Base-by-base conservation (phyloP, 257 asterid genomes). In the Jacaranda mimosifolia region DNA sequence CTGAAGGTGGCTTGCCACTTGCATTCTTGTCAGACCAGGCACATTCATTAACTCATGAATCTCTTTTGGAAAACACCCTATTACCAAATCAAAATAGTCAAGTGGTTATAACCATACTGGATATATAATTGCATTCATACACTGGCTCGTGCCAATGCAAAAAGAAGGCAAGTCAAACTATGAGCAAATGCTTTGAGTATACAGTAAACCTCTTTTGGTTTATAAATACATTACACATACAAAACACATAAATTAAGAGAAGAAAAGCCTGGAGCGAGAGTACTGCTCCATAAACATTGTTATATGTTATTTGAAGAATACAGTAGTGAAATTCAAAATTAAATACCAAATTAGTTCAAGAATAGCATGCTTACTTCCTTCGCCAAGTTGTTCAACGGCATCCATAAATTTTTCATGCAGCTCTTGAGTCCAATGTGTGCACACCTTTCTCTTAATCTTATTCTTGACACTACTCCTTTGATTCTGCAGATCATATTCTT, bases 1-100 rank as follows among this genome's bases (percentile, higher is more conserved):
- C 91, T 87, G 91, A 4, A 87, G 85, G 68, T 87, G 91, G 52
- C 91, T 87, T 1, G 91, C 87, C 3, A 87, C 91, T 85, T 87
- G 89, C 87, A 87, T 87, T 77, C 91, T 85, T 11, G 91, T 87
- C 3, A 87, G 76, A 5, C 85, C 91, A 4, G 91, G 87, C 21
- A 79, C 85, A 9, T 87, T 40, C 91, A 87, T 87, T 6, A 78
- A 9, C 70, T 76, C 85, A 8, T 78, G 59, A 13, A 87, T 85
- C 60, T 85, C 87, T 53, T 74, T 85, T 0, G 91, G 91, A 6
- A 81, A 87, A 58, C 91, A 87, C 45, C 83, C 91, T 87, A 66
- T 36, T 4, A 79, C 51, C 79, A 26, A 26, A 26, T 26, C 32
- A 26, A 1, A 26, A 26, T 26, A 26, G 32, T 26, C 32, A 26